Evolutionary conservation across 2,329 filamentous ascomycete genomes (phyloP).

Genomic region (Aphanoascus verrucosus): DNA sequence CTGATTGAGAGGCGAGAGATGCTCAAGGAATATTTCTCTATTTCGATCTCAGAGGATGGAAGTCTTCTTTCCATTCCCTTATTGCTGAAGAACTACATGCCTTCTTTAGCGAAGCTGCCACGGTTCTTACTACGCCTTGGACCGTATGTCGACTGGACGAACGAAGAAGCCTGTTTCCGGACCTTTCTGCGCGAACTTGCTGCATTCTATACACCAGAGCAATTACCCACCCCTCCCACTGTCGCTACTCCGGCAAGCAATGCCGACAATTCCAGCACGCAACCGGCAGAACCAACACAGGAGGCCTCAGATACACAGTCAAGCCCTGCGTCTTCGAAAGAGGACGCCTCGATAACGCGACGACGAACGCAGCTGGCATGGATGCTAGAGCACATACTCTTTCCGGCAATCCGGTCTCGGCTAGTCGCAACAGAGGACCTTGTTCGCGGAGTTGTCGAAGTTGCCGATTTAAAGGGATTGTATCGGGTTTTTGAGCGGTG

Average conservation of each 20-base stretch:
- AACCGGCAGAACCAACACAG: neutral
- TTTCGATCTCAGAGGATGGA: constrained; percentile 69
- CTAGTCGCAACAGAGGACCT: constrained; percentile 71
- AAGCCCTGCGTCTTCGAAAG: constrained; percentile 31
- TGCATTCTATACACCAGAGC: constrained; percentile 80
- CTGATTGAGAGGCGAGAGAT: constrained; percentile 70
- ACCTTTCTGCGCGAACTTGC: constrained; percentile 79
- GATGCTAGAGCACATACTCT: constrained; percentile 74
- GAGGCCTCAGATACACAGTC: constrained; percentile 1
- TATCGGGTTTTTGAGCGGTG: constrained; percentile 95
- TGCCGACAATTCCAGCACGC: constrained; percentile 21
- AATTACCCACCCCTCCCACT: constrained; percentile 45
- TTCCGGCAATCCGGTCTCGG: constrained; percentile 75
- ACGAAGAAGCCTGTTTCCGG: constrained; percentile 77
- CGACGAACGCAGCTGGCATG: constrained; percentile 60
- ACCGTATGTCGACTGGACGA: constrained; percentile 74
- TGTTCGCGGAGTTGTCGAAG: constrained; percentile 68
- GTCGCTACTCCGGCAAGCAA: constrained; percentile 24
- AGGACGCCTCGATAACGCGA: constrained; percentile 29
- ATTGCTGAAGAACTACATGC: constrained; percentile 78
- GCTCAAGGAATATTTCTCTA: constrained; percentile 82
- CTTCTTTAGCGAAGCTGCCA: constrained; percentile 74
- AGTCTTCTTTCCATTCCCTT: constrained; percentile 71
- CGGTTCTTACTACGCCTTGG: constrained; percentile 79
- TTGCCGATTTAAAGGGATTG: constrained; percentile 82